A percentile compares a stretch with the other conserved stretches of the same genome.
Conservation (phyloP, 345 rosid genomes). For the Lumnitzera littorea region DNA sequence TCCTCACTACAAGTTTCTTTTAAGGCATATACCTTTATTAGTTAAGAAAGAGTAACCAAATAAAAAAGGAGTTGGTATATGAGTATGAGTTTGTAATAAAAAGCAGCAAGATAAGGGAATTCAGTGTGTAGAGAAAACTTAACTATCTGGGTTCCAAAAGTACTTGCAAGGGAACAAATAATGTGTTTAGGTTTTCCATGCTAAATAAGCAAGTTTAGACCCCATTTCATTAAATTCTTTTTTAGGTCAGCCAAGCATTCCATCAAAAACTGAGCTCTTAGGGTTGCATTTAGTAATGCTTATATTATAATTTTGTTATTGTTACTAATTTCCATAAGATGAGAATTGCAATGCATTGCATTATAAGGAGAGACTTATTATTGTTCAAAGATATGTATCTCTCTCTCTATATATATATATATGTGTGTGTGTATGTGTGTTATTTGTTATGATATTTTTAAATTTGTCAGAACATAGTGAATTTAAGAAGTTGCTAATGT, state of each 20-base stretch:
- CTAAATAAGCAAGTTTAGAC: conserved; percentile 56
- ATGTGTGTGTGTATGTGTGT: no score
- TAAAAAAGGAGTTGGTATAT: not conserved
- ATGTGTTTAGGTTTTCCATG: conserved; percentile 76
- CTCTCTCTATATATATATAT: no score
- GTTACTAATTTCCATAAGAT: not conserved
- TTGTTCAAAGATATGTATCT: no score
- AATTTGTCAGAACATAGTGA: no score
- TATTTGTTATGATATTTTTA: no score
- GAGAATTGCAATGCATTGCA: not conserved
- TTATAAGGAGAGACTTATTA: no score
- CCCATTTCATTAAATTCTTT: conserved; percentile 56
- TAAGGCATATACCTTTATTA: conserved; percentile 65
- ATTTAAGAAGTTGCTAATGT: no score
- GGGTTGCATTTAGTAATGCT: conserved; percentile 23
- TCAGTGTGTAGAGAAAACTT: conserved; percentile 9
- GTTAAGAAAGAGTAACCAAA: conserved; percentile 5
- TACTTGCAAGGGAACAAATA: conserved; percentile 59
- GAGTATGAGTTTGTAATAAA: no score
- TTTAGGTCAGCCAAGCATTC: conserved; percentile 75
- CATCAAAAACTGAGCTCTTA: conserved; percentile 60
- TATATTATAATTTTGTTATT: not conserved
- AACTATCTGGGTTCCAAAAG: conserved; percentile 66
- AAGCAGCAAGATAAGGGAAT: no score
- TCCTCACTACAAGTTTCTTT: conserved; percentile 89